Conservation (phyloP, 208 protist genomes). For the Crithidia bombi region DNA sequence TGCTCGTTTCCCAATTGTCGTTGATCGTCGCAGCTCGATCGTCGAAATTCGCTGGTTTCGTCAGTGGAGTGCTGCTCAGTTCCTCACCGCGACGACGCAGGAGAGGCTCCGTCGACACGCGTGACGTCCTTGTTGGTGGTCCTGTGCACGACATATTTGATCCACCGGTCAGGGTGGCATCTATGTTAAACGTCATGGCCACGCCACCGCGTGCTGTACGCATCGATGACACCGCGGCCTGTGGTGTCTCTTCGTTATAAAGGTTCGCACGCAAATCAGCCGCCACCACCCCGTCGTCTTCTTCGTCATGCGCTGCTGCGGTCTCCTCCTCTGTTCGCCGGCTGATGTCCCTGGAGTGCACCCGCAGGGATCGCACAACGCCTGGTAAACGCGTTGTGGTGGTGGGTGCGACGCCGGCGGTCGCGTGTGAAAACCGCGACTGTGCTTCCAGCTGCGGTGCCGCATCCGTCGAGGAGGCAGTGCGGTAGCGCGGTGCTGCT, state of each 20-base stretch:
- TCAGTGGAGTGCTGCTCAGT: no score
- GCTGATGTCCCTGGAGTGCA: no score
- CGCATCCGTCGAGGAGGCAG: not conserved
- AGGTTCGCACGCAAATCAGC: no score
- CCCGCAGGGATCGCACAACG: no score
- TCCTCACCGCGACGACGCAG: no score
- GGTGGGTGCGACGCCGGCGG: conserved; percentile 1
- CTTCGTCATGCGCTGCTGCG: no score
- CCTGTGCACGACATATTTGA: not conserved
- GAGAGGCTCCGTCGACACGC: not conserved
- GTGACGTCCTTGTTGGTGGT: not conserved
- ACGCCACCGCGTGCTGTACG: conserved; percentile 35
- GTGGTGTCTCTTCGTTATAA: not conserved
- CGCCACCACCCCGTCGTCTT: no score
- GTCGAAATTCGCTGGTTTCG: no score
- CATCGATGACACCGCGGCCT: not conserved
- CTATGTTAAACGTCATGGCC: conserved; percentile 43
- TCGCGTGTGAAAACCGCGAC: no score
- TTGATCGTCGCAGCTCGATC: no score
- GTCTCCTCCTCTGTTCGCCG: not conserved
- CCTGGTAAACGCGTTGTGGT: no score
- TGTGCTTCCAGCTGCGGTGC: conserved; percentile 1
- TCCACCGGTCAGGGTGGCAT: not conserved
- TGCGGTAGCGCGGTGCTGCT: not conserved
- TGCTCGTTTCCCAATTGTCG: no score